phyloP scores from a whole-genome alignment of 106 monocot species.

The Ottelia alismoides region DNA sequence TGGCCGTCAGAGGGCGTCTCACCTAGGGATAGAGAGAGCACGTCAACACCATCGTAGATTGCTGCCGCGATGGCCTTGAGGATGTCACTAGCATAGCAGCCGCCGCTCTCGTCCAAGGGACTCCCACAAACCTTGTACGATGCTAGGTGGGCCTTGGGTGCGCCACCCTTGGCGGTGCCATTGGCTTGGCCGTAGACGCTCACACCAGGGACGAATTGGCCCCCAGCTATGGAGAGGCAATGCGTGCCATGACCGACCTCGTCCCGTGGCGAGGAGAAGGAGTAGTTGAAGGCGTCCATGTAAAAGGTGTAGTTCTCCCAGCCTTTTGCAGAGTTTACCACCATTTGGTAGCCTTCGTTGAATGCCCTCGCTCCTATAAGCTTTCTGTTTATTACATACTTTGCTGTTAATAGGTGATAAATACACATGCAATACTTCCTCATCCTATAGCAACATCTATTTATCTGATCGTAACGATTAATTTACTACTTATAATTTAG shows the following conservation, averaged over 20 bases:
- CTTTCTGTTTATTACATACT: no score
- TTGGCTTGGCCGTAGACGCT: constrained; percentile 23
- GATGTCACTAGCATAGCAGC: constrained; percentile 40
- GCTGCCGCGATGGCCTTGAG: constrained; percentile 35
- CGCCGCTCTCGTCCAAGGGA: constrained; percentile 23
- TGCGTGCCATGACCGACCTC: constrained; percentile 2
- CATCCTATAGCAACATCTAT: background rate
- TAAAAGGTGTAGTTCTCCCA: background rate
- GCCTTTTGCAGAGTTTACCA: background rate
- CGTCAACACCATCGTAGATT: constrained; percentile 48
- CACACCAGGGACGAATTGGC: constrained; percentile 26
- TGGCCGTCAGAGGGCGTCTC: background rate
- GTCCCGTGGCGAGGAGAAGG: background rate
- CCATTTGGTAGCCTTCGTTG: constrained; percentile 20
- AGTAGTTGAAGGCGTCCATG: background rate
- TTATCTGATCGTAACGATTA: background rate
- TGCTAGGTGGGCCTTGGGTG: constrained; percentile 51
- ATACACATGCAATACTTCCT: background rate
- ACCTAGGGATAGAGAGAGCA: constrained; percentile 35
- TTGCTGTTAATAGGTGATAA: no score
- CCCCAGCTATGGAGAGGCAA: constrained; percentile 6
- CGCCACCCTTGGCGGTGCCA: constrained; percentile 48
- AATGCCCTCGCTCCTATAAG: constrained; percentile 42
- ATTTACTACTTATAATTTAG: no score
- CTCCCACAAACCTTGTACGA: constrained; percentile 73